Evolutionary conservation across 495 filamentous ascomycete genomes (phyloP).

Genomic region (Penicillium canescens): DNA sequence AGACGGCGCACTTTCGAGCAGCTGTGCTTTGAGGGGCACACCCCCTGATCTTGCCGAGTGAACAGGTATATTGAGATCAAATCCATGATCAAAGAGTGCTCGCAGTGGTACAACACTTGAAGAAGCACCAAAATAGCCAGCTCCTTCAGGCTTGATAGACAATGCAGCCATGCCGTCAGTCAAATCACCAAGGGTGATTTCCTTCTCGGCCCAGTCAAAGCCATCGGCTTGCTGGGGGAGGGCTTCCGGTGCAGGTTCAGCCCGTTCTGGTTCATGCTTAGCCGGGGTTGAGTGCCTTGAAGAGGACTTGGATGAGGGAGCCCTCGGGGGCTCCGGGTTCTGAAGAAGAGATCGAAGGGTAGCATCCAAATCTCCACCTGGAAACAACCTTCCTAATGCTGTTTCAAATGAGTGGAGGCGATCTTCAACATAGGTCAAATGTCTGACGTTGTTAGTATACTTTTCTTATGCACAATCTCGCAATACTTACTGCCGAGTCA

Average conservation of each 20-base stretch:
- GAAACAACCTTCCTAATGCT: conserved; percentile 44
- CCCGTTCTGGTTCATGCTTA: conserved; percentile 36
- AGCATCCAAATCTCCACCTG: conserved; percentile 48
- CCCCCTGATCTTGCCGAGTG: conserved; percentile 33
- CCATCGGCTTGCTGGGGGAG: conserved; percentile 51
- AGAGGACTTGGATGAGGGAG: conserved; percentile 39
- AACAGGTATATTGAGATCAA: conserved; percentile 45
- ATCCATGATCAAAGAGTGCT: conserved; percentile 46
- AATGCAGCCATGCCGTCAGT: conserved; percentile 56
- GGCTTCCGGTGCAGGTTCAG: conserved; percentile 44
- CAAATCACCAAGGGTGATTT: conserved; percentile 43
- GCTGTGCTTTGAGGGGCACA: conserved; percentile 41
- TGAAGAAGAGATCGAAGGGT: conserved; percentile 45
- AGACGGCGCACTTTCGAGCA: conserved; percentile 42
- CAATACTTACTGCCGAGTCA: conserved; percentile 46
- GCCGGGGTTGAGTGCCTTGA: conserved; percentile 42
- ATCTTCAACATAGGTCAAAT: conserved; percentile 52
- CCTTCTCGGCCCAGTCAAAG: conserved; percentile 54
- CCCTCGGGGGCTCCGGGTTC: conserved; percentile 36
- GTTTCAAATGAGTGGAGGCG: conserved; percentile 47
- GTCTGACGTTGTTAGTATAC: conserved; percentile 28
- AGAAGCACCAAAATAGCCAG: conserved; percentile 53
- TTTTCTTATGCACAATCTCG: not conserved
- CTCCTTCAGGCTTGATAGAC: conserved; percentile 49
- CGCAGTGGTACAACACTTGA: conserved; percentile 49